Percentiles rank a stretch among this genome's conserved stretches.
Conservation (phyloP, 345 rosid genomes). For the Populus nigra region DNA sequence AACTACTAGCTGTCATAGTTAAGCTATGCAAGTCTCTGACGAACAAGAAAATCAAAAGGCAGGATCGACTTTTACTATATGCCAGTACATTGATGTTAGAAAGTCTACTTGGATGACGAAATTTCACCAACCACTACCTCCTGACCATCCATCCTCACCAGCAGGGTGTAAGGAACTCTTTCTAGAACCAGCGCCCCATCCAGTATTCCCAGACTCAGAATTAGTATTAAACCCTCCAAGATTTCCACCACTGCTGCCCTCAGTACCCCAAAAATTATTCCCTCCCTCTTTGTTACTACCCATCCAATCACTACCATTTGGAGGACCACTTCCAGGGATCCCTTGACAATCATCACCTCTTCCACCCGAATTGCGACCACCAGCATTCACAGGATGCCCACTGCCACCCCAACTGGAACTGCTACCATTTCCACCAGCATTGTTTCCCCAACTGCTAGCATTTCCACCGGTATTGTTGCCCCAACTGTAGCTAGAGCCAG, state of each 20-base stretch:
- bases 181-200: not conserved
- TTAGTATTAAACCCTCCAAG: not conserved
- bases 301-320: constrained; percentile 1
- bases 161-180: not conserved
- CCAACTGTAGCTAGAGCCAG: not conserved
- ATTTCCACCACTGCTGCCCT: not conserved
- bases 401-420: not conserved
- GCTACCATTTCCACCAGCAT: not conserved
- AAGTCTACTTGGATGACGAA: not conserved
- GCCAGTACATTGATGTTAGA: not conserved
- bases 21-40: not conserved
- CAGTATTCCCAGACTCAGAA: not conserved
- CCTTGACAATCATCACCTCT: not conserved
- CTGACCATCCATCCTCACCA: not conserved
- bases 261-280: not conserved
- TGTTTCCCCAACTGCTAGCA: not conserved
- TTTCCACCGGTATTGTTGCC: not conserved
- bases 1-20: too few relatives aligned
- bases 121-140: not conserved
- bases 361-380: not conserved
- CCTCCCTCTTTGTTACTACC: not conserved
- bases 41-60: not conserved
- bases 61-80: not conserved
- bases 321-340: constrained; percentile 6
- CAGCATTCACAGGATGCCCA: not conserved